A percentile compares a stretch with the other conserved stretches of the same genome.
These are phyloP conservation scores for Zangia roseola DNA, from an alignment of 768 basidiomycete species.

Conservation along the genomic window DNA sequence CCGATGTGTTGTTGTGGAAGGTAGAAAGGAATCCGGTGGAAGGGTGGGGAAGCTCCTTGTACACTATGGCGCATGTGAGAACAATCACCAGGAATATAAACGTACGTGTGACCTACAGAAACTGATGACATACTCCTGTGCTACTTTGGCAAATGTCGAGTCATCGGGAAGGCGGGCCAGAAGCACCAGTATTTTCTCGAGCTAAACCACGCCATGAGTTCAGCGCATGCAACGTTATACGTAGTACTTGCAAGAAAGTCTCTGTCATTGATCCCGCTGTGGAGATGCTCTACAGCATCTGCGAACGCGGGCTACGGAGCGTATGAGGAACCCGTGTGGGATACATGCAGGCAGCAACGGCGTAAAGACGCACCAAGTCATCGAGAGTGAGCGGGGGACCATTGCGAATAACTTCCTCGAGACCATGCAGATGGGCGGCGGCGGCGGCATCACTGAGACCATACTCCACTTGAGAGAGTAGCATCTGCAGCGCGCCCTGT, in stretches of 20 bases:
- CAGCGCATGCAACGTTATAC: not conserved
- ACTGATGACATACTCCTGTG: conserved; percentile 52
- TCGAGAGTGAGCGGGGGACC: conserved; percentile 23
- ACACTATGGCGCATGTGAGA: conserved; percentile 43
- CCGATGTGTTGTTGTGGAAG: conserved; percentile 3
- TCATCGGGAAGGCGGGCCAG: conserved; percentile 53
- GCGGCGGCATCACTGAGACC: not conserved
- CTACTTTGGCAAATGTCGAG: conserved; percentile 27
- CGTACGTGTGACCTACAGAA: conserved; percentile 49
- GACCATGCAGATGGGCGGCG: conserved; percentile 15
- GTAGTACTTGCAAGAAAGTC: conserved; percentile 49
- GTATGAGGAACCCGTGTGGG: not conserved
- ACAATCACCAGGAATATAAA: not conserved
- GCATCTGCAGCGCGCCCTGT: conserved; percentile 12
- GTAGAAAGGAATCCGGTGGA: conserved; percentile 50
- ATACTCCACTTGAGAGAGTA: conserved; percentile 14
- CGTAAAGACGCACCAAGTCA: conserved; percentile 28
- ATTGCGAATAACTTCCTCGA: conserved; percentile 28
- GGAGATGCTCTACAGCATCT: conserved; percentile 46
- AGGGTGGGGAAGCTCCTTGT: conserved; percentile 80
- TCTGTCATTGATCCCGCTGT: conserved; percentile 55
- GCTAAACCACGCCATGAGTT: conserved; percentile 36
- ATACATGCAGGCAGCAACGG: not conserved
- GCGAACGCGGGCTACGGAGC: conserved; percentile 43
- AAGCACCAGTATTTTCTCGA: conserved; percentile 58